Evolutionary conservation across 805 yeast species (phyloP).

Genomic region (Kodamaea laetipori): DNA sequence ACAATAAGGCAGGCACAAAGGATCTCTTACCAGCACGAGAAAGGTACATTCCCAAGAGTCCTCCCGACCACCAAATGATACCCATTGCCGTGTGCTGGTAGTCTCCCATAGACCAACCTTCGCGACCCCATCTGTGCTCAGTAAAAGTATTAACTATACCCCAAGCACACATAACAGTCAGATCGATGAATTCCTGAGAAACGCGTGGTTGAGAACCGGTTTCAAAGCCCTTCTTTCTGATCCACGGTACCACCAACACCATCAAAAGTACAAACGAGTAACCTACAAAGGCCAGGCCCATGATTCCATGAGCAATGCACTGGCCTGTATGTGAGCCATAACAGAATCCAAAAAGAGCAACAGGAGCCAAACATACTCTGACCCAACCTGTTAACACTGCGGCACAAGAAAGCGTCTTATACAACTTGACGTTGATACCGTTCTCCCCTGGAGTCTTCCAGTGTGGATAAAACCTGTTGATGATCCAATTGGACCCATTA

Average conservation of each 20-base stretch:
- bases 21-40: conserved; percentile 63
- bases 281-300: conserved; percentile 85
- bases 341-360: conserved; percentile 86
- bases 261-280: conserved; percentile 74
- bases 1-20: conserved; percentile 77
- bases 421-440: conserved; percentile 27
- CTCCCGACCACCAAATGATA: conserved; percentile 95
- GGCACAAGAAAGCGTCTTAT: conserved; percentile 51
- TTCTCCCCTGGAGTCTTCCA: conserved; percentile 42
- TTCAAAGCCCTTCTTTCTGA: conserved; percentile 44
- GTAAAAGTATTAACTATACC: conserved; percentile 94
- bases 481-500: conserved; percentile 51
- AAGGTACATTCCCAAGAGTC: conserved; percentile 78
- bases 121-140: conserved; percentile 93
- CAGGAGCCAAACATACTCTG: conserved; percentile 76
- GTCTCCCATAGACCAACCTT: conserved; percentile 89
- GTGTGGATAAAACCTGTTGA: conserved; percentile 36
- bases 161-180: conserved; percentile 79
- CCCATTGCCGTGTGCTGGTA: conserved; percentile 97
- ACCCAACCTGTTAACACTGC: conserved; percentile 71
- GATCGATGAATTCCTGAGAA: conserved; percentile 86
- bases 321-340: conserved; percentile 84
- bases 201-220: conserved; percentile 19
- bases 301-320: conserved; percentile 94
- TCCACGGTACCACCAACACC: conserved; percentile 75